Percentiles rank a stretch among this genome's conserved stretches.
Conservation (phyloP, 306 rosid species). For the Casuarina equisetifolia region DNA sequence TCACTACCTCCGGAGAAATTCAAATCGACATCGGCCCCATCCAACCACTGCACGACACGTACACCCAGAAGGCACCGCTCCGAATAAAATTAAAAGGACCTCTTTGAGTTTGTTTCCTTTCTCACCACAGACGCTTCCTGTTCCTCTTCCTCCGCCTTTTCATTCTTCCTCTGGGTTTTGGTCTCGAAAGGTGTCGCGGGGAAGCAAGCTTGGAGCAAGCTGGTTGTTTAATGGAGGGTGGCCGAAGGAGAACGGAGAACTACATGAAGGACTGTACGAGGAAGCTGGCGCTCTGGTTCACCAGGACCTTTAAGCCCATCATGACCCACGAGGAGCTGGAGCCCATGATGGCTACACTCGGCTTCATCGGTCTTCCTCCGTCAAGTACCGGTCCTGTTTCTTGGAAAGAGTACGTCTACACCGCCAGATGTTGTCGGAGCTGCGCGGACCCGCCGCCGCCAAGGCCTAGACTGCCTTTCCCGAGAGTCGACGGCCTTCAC, state of each 20-base stretch:
- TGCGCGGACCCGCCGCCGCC: slow-evolving; percentile 29
- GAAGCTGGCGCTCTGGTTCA: slow-evolving; percentile 53
- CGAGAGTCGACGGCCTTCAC: slow-evolving; percentile 57
- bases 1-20: too few relatives aligned
- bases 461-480: slow-evolving; percentile 45
- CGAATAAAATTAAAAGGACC: too few relatives aligned
- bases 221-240: background rate
- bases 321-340: slow-evolving; percentile 64
- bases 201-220: too few relatives aligned
- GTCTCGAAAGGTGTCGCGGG: too few relatives aligned
- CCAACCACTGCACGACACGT: too few relatives aligned
- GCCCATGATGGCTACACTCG: slow-evolving; percentile 53
- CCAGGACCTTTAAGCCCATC: slow-evolving; percentile 52
- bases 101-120: too few relatives aligned
- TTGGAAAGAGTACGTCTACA: slow-evolving; percentile 48
- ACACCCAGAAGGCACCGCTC: too few relatives aligned
- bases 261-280: slow-evolving; percentile 40
- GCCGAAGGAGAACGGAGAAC: slow-evolving; percentile 27
- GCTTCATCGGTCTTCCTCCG: slow-evolving; percentile 42
- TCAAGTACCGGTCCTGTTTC: background rate
- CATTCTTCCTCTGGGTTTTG: too few relatives aligned
- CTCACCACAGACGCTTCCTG: too few relatives aligned
- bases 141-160: too few relatives aligned
- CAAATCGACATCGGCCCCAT: too few relatives aligned
- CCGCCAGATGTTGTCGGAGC: slow-evolving; percentile 30